phyloP scores from a whole-genome alignment of 345 rosid species.

The Rhizophora apiculata region DNA sequence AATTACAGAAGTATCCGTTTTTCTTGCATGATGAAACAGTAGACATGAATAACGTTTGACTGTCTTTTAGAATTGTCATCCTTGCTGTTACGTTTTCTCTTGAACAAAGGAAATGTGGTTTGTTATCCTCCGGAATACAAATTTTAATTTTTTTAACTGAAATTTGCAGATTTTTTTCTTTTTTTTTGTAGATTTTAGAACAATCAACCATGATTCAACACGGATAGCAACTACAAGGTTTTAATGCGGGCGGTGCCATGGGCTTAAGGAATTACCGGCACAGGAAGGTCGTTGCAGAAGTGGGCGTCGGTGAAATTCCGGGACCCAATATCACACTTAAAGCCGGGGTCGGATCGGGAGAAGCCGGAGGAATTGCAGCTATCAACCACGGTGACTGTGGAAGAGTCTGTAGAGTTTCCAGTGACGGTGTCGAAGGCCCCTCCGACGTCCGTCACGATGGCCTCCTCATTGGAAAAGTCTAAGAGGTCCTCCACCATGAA shows the following conservation, averaged over 20 bases:
- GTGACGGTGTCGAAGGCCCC: constrained; percentile 25
- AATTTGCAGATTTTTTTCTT: no score
- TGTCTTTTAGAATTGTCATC: not conserved
- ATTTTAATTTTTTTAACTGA: no score
- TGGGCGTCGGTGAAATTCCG: constrained; percentile 37
- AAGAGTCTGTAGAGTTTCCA: constrained; percentile 50
- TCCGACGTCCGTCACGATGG: constrained; percentile 36
- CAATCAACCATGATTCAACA: no score
- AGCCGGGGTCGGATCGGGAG: constrained; percentile 35
- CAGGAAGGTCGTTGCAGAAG: constrained; percentile 72
- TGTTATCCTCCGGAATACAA: no score
- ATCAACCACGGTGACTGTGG: constrained; percentile 49
- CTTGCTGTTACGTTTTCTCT: no score
- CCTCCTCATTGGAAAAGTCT: constrained; percentile 78
- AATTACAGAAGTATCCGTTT: no score
- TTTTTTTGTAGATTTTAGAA: no score
- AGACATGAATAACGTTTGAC: not conserved
- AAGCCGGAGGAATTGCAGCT: constrained; percentile 62
- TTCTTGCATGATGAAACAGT: not conserved
- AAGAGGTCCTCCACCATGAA: constrained; percentile 87
- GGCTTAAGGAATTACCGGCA: constrained; percentile 59
- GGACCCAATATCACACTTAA: constrained; percentile 37
- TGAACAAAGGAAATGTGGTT: no score
- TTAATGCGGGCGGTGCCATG: not conserved
- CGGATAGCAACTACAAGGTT: no score